phyloP scores from a whole-genome alignment of 73 alveolate genomes.

The Paramecium sexaurelia region DNA sequence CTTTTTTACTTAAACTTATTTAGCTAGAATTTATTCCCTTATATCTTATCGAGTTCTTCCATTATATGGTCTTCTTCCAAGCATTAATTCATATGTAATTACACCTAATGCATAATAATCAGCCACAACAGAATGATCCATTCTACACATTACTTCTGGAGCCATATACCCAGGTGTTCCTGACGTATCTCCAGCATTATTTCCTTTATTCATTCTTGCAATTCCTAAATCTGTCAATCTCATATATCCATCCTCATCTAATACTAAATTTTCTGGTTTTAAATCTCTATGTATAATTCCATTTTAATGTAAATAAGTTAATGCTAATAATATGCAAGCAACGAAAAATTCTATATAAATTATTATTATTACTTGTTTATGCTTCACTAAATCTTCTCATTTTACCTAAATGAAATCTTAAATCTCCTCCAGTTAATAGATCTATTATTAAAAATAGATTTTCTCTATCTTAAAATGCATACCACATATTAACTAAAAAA shows the following conservation, averaged over 20 bases:
- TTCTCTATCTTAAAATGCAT: constrained; percentile 77
- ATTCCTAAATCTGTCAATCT: constrained; percentile 97
- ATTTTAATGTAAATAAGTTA: constrained; percentile 93
- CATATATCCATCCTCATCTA: constrained; percentile 93
- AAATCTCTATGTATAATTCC: constrained; percentile 96
- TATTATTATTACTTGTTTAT: constrained; percentile 62
- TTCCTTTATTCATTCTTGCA: constrained; percentile 87
- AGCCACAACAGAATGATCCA: constrained; percentile 75
- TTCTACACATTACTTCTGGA: constrained; percentile 92
- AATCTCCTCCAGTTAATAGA: constrained; percentile 78
- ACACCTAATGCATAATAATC: constrained; percentile 91
- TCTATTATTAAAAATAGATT: constrained; percentile 72
- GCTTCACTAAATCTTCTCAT: constrained; percentile 73
- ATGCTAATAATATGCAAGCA: constrained; percentile 90
- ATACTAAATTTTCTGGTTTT: constrained; percentile 97
- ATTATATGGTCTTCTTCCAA: constrained; percentile 90
- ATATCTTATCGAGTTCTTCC: constrained; percentile 96
- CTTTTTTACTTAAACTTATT: constrained; percentile 84
- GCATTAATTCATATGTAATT: constrained; percentile 81
- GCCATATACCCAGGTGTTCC: constrained; percentile 99
- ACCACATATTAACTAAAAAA: constrained; percentile 74
- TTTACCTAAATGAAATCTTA: constrained; percentile 75
- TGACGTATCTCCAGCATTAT: constrained; percentile 84
- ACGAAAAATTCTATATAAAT: constrained; percentile 77
- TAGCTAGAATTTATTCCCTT: constrained; percentile 94